Base-by-base conservation (phyloP, 768 basidiomycete genomes). In the Psilocybe tampanensis region DNA sequence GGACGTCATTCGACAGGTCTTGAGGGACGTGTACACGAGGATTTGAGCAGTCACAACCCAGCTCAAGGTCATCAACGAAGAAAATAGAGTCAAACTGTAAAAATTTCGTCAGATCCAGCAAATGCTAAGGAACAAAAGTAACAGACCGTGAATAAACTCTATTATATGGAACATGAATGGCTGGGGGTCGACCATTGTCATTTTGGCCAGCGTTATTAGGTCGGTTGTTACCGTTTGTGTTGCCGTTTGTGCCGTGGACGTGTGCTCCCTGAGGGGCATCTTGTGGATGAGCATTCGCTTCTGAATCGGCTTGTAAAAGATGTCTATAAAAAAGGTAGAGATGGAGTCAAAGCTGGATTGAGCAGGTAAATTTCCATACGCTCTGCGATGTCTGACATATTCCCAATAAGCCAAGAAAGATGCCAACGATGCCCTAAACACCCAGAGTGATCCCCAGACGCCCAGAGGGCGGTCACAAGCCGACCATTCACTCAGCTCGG, bases 21-120 rank as follows among this genome's bases (percentile, higher is more conserved):
- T 76, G 24, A 90, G 74, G 8, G 91, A 89, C 15, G 89, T 89
- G 65, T 92, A 94, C 59, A 86, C 81, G 53, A 94, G 74, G 24
- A 92, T 86, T 66, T 94, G 89, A 11, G 91, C 89, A 17, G 85
- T 87, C 23, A 94, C 69, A 64, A 94, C 94, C 90, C 93, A 94
- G 54, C 80, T 85, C 8, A 94, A 66, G n/a, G 88, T 89, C 55
- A 90, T 68, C 55, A 91, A 69, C 18, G 90, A 88, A 15, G 82
- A 82, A 63, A 90, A 72, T 53, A 88, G 76, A 1, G 86, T 83
- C 51, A 91, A 66, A 42, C 63, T 64, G 17, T 19, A 22, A 7
- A 15, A 36, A 33, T 11, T 5, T n/a, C 24, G 26, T 54, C 44
- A 54, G 24, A 24, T 45, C 13, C 17, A 4, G 9, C 9, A 21